These are phyloP conservation scores for Fusarium sp. DNA, from an alignment of 2,329 filamentous ascomycete genomes.

Conservation along the genomic window DNA sequence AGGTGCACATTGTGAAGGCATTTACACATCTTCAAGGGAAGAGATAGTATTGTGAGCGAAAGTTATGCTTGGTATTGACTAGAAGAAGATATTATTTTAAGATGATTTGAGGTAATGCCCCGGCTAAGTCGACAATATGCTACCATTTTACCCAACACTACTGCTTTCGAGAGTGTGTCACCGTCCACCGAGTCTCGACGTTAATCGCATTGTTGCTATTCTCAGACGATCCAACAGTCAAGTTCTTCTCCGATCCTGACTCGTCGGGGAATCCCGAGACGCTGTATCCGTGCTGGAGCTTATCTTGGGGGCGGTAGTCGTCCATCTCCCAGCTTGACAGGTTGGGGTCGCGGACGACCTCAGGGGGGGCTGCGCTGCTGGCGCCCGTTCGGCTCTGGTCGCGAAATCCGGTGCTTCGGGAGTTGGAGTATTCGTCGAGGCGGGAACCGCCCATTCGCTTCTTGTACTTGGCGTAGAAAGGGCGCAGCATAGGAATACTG, in stretches of 20 bases:
- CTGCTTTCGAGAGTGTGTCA: conserved; percentile 31
- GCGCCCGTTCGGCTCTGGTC: conserved; percentile 35
- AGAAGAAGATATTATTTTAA: conserved; percentile 4
- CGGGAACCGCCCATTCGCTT: conserved; percentile 49
- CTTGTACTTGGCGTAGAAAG: conserved; percentile 50
- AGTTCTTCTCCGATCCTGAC: conserved; percentile 42
- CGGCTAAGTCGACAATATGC: conserved; percentile 4
- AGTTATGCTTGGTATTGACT: background rate
- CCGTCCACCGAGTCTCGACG: conserved; percentile 41
- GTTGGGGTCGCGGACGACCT: conserved; percentile 13
- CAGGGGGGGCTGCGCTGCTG: conserved; percentile 16
- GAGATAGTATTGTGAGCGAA: background rate
- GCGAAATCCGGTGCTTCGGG: conserved; percentile 31
- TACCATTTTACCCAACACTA: background rate
- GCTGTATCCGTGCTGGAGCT: conserved; percentile 22
- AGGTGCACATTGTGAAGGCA: accelerated
- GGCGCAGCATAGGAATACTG: conserved; percentile 56
- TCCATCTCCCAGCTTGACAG: conserved; percentile 44
- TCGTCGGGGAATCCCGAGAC: conserved; percentile 33
- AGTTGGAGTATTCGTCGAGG: conserved; percentile 44
- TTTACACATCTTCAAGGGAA: no score
- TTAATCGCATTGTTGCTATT: conserved; percentile 30
- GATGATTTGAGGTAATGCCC: background rate
- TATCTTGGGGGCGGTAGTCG: conserved; percentile 29
- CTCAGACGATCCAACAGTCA: conserved; percentile 31